These are phyloP conservation scores for Backusella sp. DNA, from an alignment of 192 early-diverging fungal genomes.

Conservation along the genomic window DNA sequence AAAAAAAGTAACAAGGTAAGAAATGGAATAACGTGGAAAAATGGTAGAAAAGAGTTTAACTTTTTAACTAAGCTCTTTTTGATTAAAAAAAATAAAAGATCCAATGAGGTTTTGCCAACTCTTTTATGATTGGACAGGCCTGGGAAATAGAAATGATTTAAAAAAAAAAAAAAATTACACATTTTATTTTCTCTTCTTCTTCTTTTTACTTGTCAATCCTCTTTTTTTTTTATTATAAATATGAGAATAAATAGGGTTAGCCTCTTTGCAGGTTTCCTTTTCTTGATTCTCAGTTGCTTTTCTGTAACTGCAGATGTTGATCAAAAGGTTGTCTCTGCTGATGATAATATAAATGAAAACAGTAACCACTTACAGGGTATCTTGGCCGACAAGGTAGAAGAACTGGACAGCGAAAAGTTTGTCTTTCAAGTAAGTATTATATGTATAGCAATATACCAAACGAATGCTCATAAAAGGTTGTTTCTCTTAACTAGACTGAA, in stretches of 20 bases:
- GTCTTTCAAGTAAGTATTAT: constrained; percentile 29
- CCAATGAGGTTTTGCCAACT: constrained; percentile 18
- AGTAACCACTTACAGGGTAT: background rate
- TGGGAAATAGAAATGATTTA: constrained; percentile 1
- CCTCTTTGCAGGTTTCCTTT: background rate
- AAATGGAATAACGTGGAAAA: background rate
- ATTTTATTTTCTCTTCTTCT: background rate
- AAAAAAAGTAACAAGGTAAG: background rate
- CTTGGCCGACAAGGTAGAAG: constrained; percentile 13
- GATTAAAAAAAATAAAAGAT: constrained; percentile 1
- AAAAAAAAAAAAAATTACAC: background rate
- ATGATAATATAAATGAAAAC: background rate
- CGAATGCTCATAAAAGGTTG: background rate
- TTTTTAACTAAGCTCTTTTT: background rate
- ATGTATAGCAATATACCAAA: background rate
- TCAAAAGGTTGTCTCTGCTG: background rate
- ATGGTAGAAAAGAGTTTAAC: background rate
- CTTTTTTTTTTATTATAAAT: background rate
- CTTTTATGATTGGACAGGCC: constrained; percentile 5
- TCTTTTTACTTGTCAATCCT: background rate
- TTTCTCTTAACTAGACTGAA: constrained; percentile 62
- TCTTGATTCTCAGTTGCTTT: background rate
- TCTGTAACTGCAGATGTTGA: constrained; percentile 1
- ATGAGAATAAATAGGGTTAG: constrained; percentile 12
- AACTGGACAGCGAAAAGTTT: constrained; percentile 31